Conservation (phyloP, 495 filamentous ascomycete genomes). For the Mycothermus thermophilus region DNA sequence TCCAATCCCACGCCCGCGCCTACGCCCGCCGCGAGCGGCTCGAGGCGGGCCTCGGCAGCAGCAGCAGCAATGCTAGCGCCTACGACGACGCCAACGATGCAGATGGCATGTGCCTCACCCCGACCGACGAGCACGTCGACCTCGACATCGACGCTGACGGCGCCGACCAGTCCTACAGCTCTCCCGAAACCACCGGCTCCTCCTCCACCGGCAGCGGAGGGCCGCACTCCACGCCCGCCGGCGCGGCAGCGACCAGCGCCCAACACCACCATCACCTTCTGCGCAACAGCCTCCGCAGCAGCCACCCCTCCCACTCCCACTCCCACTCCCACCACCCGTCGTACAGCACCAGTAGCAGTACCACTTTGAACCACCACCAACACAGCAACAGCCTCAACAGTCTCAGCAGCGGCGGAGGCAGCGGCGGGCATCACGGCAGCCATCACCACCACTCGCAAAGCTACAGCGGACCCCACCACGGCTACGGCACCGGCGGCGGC, state of each 20-base stretch:
- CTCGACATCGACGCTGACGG: conserved; percentile 20
- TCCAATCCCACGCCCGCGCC: conserved; percentile 39
- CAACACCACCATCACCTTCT: too few relatives aligned
- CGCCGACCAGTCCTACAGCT: conserved; percentile 31
- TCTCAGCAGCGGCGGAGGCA: too few relatives aligned
- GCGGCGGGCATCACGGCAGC: too few relatives aligned
- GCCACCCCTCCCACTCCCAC: conserved; percentile 16
- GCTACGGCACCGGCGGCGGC: conserved; percentile 7
- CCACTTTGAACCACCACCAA: conserved; percentile 6
- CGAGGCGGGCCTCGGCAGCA: conserved; percentile 24
- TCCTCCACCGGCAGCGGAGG: conserved; percentile 9
- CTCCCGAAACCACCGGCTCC: conserved; percentile 25
- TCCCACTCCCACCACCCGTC: conserved; percentile 19
- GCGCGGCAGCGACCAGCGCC: too few relatives aligned
- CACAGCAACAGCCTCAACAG: too few relatives aligned
- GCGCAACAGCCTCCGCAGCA: conserved; percentile 10
- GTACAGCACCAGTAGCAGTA: conserved; percentile 8
- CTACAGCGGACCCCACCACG: conserved; percentile 2
- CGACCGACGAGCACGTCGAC: conserved; percentile 30
- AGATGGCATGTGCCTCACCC: conserved; percentile 31
- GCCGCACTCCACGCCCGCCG: conserved; percentile 20
- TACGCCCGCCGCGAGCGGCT: conserved; percentile 38
- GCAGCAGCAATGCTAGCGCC: conserved; percentile 5
- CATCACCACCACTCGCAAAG: conserved; percentile 16
- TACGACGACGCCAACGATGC: conserved; percentile 37